These are phyloP conservation scores for Tirmania nivea DNA, from an alignment of 495 filamentous ascomycete species.

Conservation along the genomic window DNA sequence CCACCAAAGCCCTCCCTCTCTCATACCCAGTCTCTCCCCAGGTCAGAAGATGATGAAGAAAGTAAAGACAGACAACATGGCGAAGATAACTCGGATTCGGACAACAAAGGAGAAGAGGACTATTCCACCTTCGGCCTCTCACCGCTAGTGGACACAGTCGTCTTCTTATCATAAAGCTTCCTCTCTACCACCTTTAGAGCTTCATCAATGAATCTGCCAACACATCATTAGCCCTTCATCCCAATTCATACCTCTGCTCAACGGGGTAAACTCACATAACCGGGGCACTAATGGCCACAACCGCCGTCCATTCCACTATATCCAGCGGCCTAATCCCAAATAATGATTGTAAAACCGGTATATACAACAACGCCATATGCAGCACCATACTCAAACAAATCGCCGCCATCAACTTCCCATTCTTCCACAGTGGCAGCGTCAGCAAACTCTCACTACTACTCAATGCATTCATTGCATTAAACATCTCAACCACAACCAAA, in stretches of 20 bases:
- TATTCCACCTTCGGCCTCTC: slow-evolving; percentile 2
- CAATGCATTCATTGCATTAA: slow-evolving; percentile 98
- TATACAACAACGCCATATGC: slow-evolving; percentile 87
- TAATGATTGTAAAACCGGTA: slow-evolving; percentile 64
- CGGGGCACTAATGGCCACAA: slow-evolving; percentile 68
- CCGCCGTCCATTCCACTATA: slow-evolving; percentile 81
- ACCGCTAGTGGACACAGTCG: not conserved
- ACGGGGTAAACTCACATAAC: slow-evolving; percentile 53
- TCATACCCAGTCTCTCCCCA: too few relatives aligned
- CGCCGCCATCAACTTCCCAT: slow-evolving; percentile 92
- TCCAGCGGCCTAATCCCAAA: slow-evolving; percentile 85
- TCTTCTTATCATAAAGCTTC: slow-evolving; percentile 22
- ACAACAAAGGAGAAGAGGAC: not conserved
- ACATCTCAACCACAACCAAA: slow-evolving; percentile 97
- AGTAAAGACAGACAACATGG: too few relatives aligned
- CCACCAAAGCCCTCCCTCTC: too few relatives aligned
- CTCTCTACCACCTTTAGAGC: slow-evolving; percentile 65
- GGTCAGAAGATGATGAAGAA: too few relatives aligned
- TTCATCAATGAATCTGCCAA: slow-evolving; percentile 63
- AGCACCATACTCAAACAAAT: slow-evolving; percentile 87
- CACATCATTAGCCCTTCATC: too few relatives aligned
- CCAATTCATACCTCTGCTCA: slow-evolving; percentile 22
- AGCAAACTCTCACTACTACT: slow-evolving; percentile 87
- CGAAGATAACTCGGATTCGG: too few relatives aligned
- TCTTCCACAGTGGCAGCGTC: slow-evolving; percentile 83